These are phyloP conservation scores for Fraxinus greggii DNA, from an alignment of 305 asterid genomes.

Conservation along the genomic window DNA sequence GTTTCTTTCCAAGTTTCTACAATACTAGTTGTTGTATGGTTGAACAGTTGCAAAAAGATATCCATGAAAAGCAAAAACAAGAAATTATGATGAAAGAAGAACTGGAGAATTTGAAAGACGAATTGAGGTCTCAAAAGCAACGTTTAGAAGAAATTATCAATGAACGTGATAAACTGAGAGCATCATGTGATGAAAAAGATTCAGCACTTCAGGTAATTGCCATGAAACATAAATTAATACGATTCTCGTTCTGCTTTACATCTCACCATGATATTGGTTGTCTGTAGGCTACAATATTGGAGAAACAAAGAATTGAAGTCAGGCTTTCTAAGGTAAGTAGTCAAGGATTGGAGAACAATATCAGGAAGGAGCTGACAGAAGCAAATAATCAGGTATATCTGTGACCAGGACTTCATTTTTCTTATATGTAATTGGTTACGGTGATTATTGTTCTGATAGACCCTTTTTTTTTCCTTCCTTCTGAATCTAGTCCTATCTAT, in stretches of 20 bases:
- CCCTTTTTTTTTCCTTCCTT: neutral
- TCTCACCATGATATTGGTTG: constrained; percentile 30
- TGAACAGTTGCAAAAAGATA: constrained; percentile 70
- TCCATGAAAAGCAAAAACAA: constrained; percentile 64
- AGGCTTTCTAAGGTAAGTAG: constrained; percentile 61
- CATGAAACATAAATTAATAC: constrained; percentile 8
- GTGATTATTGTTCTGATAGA: neutral
- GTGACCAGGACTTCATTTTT: neutral
- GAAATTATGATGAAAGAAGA: constrained; percentile 62
- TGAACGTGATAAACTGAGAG: constrained; percentile 71
- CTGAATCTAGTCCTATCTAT: neutral
- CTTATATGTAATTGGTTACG: constrained; percentile 6
- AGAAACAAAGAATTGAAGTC: constrained; percentile 67
- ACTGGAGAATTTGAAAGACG: constrained; percentile 56
- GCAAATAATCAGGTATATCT: constrained; percentile 67
- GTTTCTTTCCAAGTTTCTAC: constrained; percentile 13
- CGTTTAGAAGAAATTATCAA: constrained; percentile 49
- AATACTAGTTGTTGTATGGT: constrained; percentile 20
- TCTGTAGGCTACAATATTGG: constrained; percentile 58
- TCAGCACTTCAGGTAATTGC: constrained; percentile 69
- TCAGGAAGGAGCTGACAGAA: constrained; percentile 60
- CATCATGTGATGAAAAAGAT: constrained; percentile 66
- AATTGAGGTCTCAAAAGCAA: constrained; percentile 64
- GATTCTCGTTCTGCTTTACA: constrained; percentile 16
- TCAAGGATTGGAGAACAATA: constrained; percentile 66